Evolutionary conservation across 345 rosid genomes (phyloP), one percentile per base, ranked within the genome.

Genomic region (Noccaea caerulescens): DNA sequence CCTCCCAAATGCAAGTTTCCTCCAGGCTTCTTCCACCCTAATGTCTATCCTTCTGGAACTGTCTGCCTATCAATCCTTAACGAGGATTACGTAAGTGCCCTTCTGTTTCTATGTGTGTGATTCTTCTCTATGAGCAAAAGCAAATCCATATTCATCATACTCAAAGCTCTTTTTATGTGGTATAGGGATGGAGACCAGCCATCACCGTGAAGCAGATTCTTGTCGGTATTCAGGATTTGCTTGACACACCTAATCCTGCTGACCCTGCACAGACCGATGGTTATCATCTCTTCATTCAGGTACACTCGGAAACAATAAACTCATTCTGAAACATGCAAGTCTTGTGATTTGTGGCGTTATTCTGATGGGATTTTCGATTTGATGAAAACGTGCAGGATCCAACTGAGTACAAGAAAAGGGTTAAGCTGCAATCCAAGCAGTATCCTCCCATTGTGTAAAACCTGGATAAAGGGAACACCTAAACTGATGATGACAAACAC

Each of bases 251-350:
- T 63, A 90, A 90, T 72, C 89, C 92, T 14, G 82, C 89, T 5
- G 97, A 90, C 69, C 97, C 94, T 77, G 97, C 97, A 16, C 97
- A 90, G 61, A 90, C 97, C 0, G 97, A 90, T 73, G 97, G 97
- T 9, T 90, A 90, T 66, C 97, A 90, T 53, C 94, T 90, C 68
- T 88, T 90, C 75, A 86, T 88, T 59, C 97, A 90, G 97, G 97
- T 90, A 55, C 42, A 44, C 14, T 34, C 66, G 3, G 12, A 38
- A 63, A 37, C 36, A 3, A 44, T n/a, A 33, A 0, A 54, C 39
- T 42, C 45, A 12, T 34, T 63, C 30, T 34, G 39, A 53, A 72
- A 20, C 63, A 33, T 62, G 23, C n/a, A 18, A 23, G 10, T n/a
- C 20, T 30, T 25, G 34, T 64, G 59, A 65, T 41, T 20, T 73